Percentiles rank a stretch among this genome's conserved stretches.
Conservation (phyloP, 169 alveolate genomes). For the Plasmodium ovale region DNA sequence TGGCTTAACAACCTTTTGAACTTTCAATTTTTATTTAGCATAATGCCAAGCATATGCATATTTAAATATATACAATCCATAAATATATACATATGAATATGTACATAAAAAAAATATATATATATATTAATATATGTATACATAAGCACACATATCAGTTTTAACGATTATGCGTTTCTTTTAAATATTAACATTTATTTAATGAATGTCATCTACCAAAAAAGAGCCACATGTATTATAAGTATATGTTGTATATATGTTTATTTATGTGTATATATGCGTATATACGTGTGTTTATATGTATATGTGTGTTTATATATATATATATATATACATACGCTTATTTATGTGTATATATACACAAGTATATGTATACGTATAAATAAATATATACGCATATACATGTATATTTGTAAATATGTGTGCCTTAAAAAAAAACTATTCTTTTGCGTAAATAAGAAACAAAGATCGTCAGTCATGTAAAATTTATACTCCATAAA, state of each 20-base stretch:
- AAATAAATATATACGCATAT: background rate
- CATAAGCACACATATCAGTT: background rate
- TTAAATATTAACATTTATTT: background rate
- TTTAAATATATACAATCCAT: too few relatives aligned
- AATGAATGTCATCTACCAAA: too few relatives aligned
- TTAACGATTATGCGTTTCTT: background rate
- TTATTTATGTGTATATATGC: background rate
- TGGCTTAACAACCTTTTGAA: background rate
- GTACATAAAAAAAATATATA: too few relatives aligned
- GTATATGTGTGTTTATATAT: background rate
- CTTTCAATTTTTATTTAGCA: background rate
- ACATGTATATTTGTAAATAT: too few relatives aligned
- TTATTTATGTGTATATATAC: too few relatives aligned
- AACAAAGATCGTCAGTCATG: too few relatives aligned
- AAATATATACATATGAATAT: background rate
- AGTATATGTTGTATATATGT: too few relatives aligned
- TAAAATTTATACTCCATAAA: too few relatives aligned
- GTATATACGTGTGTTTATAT: background rate
- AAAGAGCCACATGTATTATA: too few relatives aligned
- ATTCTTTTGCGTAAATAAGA: too few relatives aligned
- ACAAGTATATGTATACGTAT: background rate
- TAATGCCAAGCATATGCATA: background rate
- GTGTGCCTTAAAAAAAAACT: too few relatives aligned
- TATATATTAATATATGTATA: too few relatives aligned
- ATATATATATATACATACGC: conserved; percentile 1